A percentile compares a stretch with the other conserved stretches of the same genome.
phyloP scores from a whole-genome alignment of 2,329 filamentous ascomycete genomes.

The Metarhizium rileyi region DNA sequence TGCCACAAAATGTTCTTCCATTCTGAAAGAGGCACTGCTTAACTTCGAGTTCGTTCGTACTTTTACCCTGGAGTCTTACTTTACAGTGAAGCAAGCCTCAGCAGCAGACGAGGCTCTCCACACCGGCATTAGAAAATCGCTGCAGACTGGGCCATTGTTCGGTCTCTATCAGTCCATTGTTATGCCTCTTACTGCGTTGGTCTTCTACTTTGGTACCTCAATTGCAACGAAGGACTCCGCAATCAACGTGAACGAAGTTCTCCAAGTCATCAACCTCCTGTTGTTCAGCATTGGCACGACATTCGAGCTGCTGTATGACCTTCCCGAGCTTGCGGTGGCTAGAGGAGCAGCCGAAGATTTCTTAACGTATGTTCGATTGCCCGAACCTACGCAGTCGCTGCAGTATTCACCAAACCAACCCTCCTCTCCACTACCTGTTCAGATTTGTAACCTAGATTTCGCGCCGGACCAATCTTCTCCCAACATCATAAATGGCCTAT shows the following conservation, averaged over 20 bases:
- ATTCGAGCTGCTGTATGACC: constrained; percentile 56
- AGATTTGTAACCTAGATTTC: constrained; percentile 50
- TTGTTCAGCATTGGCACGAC: constrained; percentile 74
- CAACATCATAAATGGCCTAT: constrained; percentile 15
- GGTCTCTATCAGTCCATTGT: constrained; percentile 68
- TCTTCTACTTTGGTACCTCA: constrained; percentile 73
- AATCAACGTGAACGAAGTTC: constrained; percentile 46
- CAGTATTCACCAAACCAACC: constrained; percentile 25
- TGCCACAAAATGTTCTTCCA: constrained; percentile 44
- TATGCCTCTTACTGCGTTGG: constrained; percentile 63
- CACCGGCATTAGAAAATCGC: constrained; percentile 55
- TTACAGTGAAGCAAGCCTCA: constrained; percentile 50
- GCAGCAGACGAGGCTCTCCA: constrained; percentile 43
- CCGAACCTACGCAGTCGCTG: constrained; percentile 41
- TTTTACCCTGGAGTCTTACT: constrained; percentile 63
- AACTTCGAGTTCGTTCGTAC: constrained; percentile 73
- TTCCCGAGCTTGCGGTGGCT: constrained; percentile 72
- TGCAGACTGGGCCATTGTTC: constrained; percentile 60
- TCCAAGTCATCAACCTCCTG: constrained; percentile 72
- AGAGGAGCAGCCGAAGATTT: constrained; percentile 64
- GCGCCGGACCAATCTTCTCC: background rate
- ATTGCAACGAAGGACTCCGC: constrained; percentile 43
- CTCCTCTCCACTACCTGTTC: constrained; percentile 33
- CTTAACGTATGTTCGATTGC: constrained; percentile 47
- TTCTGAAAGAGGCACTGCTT: constrained; percentile 62